Conservation (phyloP, 1,284 basidiomycete species). For the Microbotryum scabiosae region DNA sequence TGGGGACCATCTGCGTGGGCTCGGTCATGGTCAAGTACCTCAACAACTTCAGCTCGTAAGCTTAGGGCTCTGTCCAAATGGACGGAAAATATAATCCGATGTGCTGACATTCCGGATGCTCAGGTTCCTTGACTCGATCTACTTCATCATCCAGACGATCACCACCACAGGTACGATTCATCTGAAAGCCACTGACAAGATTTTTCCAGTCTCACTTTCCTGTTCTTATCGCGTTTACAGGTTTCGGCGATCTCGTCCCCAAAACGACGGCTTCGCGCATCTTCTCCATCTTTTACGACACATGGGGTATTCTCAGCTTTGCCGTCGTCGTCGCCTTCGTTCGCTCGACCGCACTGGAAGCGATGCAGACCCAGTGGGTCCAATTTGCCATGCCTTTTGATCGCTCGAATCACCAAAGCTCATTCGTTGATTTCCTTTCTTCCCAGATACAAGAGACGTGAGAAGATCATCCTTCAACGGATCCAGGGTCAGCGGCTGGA, state of each 20-base stretch:
- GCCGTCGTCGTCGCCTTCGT: conserved; percentile 56
- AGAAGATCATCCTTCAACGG: neutral
- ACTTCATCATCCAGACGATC: conserved; percentile 12
- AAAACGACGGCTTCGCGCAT: conserved; percentile 47
- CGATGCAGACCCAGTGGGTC: conserved; percentile 31
- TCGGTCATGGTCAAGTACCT: neutral
- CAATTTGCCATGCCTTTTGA: neutral
- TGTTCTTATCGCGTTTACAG: conserved; percentile 44
- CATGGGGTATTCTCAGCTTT: conserved; percentile 43
- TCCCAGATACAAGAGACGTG: neutral
- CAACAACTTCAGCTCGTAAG: no score
- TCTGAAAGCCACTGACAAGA: conserved; percentile 53
- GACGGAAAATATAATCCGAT: neutral
- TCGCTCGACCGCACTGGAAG: conserved; percentile 61
- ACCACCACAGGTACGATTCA: conserved; percentile 28
- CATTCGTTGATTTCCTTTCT: neutral
- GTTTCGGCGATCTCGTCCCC: conserved; percentile 68
- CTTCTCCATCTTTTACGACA: conserved; percentile 34
- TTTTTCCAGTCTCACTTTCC: no score
- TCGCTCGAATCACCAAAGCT: neutral
- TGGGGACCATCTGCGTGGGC: conserved; percentile 4
- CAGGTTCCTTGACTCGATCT: conserved; percentile 16
- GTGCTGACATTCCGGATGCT: conserved; percentile 30
- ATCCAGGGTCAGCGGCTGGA: neutral
- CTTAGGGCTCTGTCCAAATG: no score